Evolutionary conservation across 2,329 filamentous ascomycete genomes (phyloP).

Genomic region (Pseudocercospora macadamiae): DNA sequence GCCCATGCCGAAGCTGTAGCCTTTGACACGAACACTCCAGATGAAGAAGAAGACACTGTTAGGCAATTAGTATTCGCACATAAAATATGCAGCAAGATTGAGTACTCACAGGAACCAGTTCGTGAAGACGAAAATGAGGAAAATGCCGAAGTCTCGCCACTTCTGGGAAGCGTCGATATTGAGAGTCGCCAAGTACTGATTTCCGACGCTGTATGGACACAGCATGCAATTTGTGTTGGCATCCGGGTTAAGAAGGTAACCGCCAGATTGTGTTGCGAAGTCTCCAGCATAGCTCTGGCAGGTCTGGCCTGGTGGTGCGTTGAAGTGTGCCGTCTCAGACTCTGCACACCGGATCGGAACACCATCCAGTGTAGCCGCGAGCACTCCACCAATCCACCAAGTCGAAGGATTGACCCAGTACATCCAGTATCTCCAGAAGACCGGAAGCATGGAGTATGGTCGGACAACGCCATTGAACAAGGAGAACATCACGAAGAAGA

Average conservation of each 20-base stretch:
- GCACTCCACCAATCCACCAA: slow-evolving; percentile 72
- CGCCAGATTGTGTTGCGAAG: slow-evolving; percentile 59
- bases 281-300: slow-evolving; percentile 66
- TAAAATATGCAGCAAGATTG: neutral
- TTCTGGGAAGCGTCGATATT: slow-evolving; percentile 63
- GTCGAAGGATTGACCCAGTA: slow-evolving; percentile 71
- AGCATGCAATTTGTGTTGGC: slow-evolving; percentile 67
- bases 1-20: slow-evolving; percentile 72
- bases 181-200: slow-evolving; percentile 65
- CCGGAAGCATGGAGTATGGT: slow-evolving; percentile 65
- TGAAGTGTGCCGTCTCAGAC: slow-evolving; percentile 66
- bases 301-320: slow-evolving; percentile 65
- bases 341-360: slow-evolving; percentile 49
- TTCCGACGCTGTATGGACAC: slow-evolving; percentile 67
- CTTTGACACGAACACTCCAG: slow-evolving; percentile 69
- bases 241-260: slow-evolving; percentile 66
- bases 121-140: slow-evolving; percentile 71
- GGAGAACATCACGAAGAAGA: slow-evolving; percentile 78
- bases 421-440: slow-evolving; percentile 75
- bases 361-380: slow-evolving; percentile 63
- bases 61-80: neutral
- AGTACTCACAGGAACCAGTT: slow-evolving; percentile 50
- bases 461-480: slow-evolving; percentile 78
- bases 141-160: slow-evolving; percentile 74
- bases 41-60: slow-evolving; percentile 59